A percentile compares a stretch with the other conserved stretches of the same genome.
Evolutionary conservation across 495 filamentous ascomycete genomes (phyloP).

Genomic region (Cryomyces minteri): DNA sequence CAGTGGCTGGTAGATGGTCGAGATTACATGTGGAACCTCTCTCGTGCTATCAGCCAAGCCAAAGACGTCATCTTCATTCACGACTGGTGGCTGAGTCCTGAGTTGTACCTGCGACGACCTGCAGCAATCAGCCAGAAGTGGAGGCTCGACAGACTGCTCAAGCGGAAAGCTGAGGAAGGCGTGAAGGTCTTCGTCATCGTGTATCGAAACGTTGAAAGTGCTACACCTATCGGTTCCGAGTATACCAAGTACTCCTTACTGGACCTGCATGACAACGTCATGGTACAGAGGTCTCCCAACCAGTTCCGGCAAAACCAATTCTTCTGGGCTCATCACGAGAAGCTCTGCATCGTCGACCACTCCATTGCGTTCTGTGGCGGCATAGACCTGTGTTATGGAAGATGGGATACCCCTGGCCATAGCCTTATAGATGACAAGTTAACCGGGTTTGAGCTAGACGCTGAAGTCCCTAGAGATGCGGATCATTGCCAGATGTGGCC

Average conservation of each 20-base stretch:
- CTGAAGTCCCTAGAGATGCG: slow-evolving; percentile 61
- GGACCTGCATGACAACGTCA: slow-evolving; percentile 88
- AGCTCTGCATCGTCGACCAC: slow-evolving; percentile 89
- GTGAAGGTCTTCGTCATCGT: slow-evolving; percentile 98
- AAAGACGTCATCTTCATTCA: slow-evolving; percentile 99
- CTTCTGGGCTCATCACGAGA: slow-evolving; percentile 98
- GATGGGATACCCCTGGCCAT: slow-evolving; percentile 95
- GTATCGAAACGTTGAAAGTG: slow-evolving; percentile 95
- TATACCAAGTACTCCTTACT: slow-evolving; percentile 97
- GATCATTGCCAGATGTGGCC: slow-evolving; percentile 95
- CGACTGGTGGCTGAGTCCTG: slow-evolving; percentile 97
- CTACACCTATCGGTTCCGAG: slow-evolving; percentile 95
- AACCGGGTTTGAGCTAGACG: slow-evolving; percentile 73
- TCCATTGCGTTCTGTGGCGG: slow-evolving; percentile 91
- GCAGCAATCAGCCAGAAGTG: slow-evolving; percentile 98
- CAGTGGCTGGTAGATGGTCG: slow-evolving; percentile 95
- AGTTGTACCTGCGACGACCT: slow-evolving; percentile 88
- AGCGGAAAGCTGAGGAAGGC: slow-evolving; percentile 81
- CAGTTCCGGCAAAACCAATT: slow-evolving; percentile 99
- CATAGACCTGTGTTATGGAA: slow-evolving; percentile 91
- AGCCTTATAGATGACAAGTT: slow-evolving; percentile 79
- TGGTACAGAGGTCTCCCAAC: slow-evolving; percentile 89
- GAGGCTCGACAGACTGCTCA: slow-evolving; percentile 86
- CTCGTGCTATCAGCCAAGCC: slow-evolving; percentile 90
- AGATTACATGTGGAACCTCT: slow-evolving; percentile 99